Evolutionary conservation across 139 green algal genomes (phyloP), one percentile per base, ranked within the genome.

Genomic region (Monoraphidium neglectum): DNA sequence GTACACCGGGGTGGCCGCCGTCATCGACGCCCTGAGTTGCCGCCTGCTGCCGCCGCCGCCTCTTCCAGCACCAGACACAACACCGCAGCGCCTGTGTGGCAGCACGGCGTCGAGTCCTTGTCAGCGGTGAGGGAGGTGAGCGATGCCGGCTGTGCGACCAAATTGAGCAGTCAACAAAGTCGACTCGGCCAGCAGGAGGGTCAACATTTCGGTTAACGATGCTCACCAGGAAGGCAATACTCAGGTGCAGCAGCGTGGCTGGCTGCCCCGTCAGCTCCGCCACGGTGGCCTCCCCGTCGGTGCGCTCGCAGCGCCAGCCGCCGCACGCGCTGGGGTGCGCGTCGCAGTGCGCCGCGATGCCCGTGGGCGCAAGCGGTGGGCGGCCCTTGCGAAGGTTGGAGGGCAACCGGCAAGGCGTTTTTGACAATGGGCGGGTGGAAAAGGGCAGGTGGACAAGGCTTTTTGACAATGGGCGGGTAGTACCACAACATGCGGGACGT

Each of bases 241-340:
- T 46, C 5, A 68, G 24, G 33, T 32, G 67, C 13, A 77, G 65
- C 30, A 77, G n/a, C 24, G 28, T 10, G 2, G 54, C 38, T 56
- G 66, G 36, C 38, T 57, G 57, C 40, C 12, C 56, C 4, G 37
- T 6, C 38, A 77, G 37, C 56, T 77, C 70, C 70, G 68, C 70
- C 10, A 57, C 37, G 18, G 70, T 77, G 8, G 57, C 70, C 59
- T 77, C 70, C 4, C 70, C 70, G 46, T 77, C 70, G 56, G 38
- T 60, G 4, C 70, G 23, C 3, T 36, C 24, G 28, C 70, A 77
- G 3, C n/a, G 36, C 70, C 70, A 77, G 2, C 13, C n/a, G 43
- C 63, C 63, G 40, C 63, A 70, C 63, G 26, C 35, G 15, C 12
- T 36, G 32, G 63, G 33, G 26, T 35, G 36, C 40, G 63, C 36